A percentile compares a stretch with the other conserved stretches of the same genome.
phyloP scores from a whole-genome alignment of 257 asterid species.

The Scutellaria minor region DNA sequence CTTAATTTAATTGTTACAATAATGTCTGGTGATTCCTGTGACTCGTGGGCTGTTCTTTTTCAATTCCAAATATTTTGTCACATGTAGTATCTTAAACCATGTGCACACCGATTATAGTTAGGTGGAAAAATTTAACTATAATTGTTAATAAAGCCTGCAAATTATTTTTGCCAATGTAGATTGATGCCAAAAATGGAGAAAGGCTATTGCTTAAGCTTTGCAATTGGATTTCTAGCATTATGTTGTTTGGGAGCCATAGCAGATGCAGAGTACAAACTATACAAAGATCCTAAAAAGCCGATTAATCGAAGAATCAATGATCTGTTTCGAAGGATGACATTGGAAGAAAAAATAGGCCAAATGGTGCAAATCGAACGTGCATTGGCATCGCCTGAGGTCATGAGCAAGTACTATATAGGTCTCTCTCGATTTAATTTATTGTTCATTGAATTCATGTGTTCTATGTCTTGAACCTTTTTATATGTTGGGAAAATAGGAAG shows the following conservation, averaged over 20 bases:
- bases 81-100: too few relatives aligned
- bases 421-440: neutral
- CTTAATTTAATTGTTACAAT: too few relatives aligned
- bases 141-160: neutral
- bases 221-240: slow-evolving; percentile 40
- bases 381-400: slow-evolving; percentile 56
- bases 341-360: slow-evolving; percentile 78
- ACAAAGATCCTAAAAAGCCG: slow-evolving; percentile 57
- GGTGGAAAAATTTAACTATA: too few relatives aligned
- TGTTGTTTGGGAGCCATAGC: slow-evolving; percentile 46
- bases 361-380: slow-evolving; percentile 71
- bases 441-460: neutral
- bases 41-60: neutral
- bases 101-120: too few relatives aligned
- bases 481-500: slow-evolving; percentile 35
- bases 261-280: slow-evolving; percentile 57
- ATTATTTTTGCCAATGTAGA: neutral
- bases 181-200: slow-evolving; percentile 48
- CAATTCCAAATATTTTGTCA: too few relatives aligned
- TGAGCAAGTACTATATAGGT: slow-evolving; percentile 62
- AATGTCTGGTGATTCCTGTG: neutral
- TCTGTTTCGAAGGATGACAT: slow-evolving; percentile 61
- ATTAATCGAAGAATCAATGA: slow-evolving; percentile 59
- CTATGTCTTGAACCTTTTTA: neutral
- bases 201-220: neutral